Percentiles rank a stretch among this genome's conserved stretches.
phyloP scores from a whole-genome alignment of 2,329 filamentous ascomycete genomes.

The Paraconiothyrium brasiliense region DNA sequence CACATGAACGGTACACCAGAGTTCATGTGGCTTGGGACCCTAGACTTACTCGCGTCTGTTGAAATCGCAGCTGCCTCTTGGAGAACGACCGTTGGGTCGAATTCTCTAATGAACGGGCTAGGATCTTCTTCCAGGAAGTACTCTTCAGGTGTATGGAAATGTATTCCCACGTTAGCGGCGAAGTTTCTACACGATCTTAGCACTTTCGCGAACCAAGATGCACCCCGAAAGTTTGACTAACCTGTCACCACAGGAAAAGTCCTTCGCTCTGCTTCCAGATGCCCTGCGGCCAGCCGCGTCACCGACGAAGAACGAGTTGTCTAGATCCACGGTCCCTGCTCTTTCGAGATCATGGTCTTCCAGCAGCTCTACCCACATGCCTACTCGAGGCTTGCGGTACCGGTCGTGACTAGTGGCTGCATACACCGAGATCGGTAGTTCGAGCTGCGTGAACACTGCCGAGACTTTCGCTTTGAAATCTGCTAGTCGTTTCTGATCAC shows the following conservation, averaged over 20 bases:
- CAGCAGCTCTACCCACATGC: slow-evolving; percentile 83
- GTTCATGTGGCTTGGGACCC: slow-evolving; percentile 29
- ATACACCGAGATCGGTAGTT: slow-evolving; percentile 82
- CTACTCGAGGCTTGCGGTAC: slow-evolving; percentile 85
- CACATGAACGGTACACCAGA: slow-evolving; percentile 18
- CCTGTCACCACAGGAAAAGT: slow-evolving; percentile 70
- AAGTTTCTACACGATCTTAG: slow-evolving; percentile 66
- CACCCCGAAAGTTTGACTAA: slow-evolving; percentile 41
- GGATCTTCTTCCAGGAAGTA: slow-evolving; percentile 79
- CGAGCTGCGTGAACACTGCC: slow-evolving; percentile 74
- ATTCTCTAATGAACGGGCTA: slow-evolving; percentile 72
- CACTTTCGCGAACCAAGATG: slow-evolving; percentile 20
- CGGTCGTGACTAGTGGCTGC: slow-evolving; percentile 84
- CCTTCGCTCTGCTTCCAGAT: slow-evolving; percentile 55
- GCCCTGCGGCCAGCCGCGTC: slow-evolving; percentile 73
- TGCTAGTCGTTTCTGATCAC: slow-evolving; percentile 71
- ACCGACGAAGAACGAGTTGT: slow-evolving; percentile 83
- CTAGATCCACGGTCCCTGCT: slow-evolving; percentile 69
- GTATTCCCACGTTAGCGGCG: slow-evolving; percentile 82
- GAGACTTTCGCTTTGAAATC: slow-evolving; percentile 86
- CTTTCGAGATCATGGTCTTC: slow-evolving; percentile 61
- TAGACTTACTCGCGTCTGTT: slow-evolving; percentile 44
- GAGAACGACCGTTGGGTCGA: slow-evolving; percentile 68
- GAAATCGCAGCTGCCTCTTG: slow-evolving; percentile 32
- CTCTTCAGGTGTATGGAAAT: slow-evolving; percentile 88